Evolutionary conservation across 257 asterid species (phyloP).

Genomic region (Solanum chiquidenum): DNA sequence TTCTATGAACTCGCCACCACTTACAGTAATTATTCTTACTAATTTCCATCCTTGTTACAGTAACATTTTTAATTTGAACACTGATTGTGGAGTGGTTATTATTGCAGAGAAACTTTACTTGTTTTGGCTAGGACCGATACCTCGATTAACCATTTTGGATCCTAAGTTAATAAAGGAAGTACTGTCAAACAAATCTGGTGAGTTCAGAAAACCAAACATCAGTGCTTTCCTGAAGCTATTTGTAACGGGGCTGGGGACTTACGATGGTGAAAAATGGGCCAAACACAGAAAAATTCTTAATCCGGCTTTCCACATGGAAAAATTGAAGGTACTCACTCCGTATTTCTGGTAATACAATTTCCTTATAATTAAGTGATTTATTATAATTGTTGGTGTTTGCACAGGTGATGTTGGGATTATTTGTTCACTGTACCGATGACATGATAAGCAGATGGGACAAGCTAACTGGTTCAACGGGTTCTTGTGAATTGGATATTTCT

Average conservation of each 20-base stretch:
- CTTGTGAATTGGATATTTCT: conserved; percentile 3
- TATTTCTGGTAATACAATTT: neutral
- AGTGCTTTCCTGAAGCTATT: conserved; percentile 12
- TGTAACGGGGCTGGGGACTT: conserved; percentile 16
- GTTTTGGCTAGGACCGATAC: conserved; percentile 1
- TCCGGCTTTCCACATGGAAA: conserved; percentile 31
- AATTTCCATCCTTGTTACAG: too few relatives aligned
- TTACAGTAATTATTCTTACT: conserved; percentile 1
- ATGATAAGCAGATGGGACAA: conserved; percentile 7
- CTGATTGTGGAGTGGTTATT: neutral
- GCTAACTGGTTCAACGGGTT: neutral
- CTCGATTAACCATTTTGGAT: conserved; percentile 15
- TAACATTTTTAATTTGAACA: neutral
- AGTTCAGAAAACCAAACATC: neutral
- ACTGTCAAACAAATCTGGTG: conserved; percentile 7
- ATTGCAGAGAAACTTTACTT: neutral
- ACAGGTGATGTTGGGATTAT: conserved; percentile 2
- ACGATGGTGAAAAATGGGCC: conserved; percentile 30
- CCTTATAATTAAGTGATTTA: neutral
- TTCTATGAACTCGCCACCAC: conserved; percentile 6
- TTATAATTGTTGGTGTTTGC: neutral
- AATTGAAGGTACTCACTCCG: conserved; percentile 3
- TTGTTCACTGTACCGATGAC: neutral
- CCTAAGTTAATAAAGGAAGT: conserved; percentile 5
- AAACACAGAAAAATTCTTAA: conserved; percentile 15